Evolutionary conservation across 2,329 filamentous ascomycete genomes (phyloP), one percentile per base, ranked within the genome.

Genomic region (Colletotrichum endophyticum): DNA sequence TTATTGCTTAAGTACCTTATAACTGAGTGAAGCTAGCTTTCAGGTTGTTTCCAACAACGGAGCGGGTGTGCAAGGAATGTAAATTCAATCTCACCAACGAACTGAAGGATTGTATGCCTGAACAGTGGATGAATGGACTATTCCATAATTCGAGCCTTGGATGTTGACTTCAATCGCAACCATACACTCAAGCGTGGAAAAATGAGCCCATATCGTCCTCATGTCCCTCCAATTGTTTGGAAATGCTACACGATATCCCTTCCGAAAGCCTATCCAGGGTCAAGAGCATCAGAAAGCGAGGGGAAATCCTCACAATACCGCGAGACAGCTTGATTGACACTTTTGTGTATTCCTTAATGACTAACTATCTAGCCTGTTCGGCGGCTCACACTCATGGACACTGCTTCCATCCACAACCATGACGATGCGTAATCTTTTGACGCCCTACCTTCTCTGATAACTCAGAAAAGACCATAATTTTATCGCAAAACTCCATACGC

Each of bases 401-500:
- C 63, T 13, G 9, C 56, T 68, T 67, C 68, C 62, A 25, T 67
- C 70, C 69, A 53, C 44, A 36, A 66, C 59, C 68, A 49, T 59
- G 32, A 27, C 44, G 30, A 56, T 62, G 63, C 34, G 63, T 66
- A 66, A 62, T 66, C 56, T 73, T 75, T 67, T 56, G 70, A 67
- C 70, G 32, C 70, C 59, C 15, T 49, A 66, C 59, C 44, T 53
- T 66, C 64, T 68, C 59, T 70, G 70, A 61, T 56, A 64, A 22
- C 30, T 34, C 59, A 49, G 69, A 74, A 64, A 57, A 74, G 44
- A 74, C 59, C 32, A 53, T 56, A 39, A 66, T 71, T 70, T 74
- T 74, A 68, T 63, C 62, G 71, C 49, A 53, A 74, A 76, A 76
- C 74, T 76, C 74, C 74, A 39, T 73, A 76, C 74, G 66, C 74